Percentiles rank a stretch among this genome's conserved stretches.
Conservation (phyloP, 2,329 filamentous ascomycete genomes). For the Aspergillus puulaauensis region DNA sequence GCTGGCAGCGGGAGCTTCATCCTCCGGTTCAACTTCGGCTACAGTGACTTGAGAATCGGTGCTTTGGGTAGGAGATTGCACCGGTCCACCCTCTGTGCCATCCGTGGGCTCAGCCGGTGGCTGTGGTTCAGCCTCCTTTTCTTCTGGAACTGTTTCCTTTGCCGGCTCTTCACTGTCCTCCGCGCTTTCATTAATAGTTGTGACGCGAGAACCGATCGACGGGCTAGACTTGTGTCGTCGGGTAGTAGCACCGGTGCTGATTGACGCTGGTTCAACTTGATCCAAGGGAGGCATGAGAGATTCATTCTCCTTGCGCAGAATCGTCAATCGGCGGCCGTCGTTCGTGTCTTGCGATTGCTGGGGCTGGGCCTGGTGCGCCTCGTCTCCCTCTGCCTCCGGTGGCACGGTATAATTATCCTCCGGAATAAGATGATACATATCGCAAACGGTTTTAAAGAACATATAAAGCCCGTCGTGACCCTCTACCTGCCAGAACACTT, state of each 20-base stretch:
- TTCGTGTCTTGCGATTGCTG: constrained; percentile 20
- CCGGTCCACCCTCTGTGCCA: neutral
- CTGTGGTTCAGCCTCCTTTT: neutral
- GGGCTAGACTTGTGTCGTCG: constrained; percentile 81
- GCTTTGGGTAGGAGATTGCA: constrained; percentile 5
- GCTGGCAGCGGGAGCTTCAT: constrained; percentile 2
- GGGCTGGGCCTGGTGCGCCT: constrained; percentile 43
- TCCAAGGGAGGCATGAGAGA: constrained; percentile 19
- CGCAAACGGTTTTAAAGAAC: constrained; percentile 96
- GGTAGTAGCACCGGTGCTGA: constrained; percentile 66
- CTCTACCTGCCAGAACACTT: constrained; percentile 94
- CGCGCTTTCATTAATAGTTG: constrained; percentile 78
- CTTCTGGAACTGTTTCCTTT: neutral
- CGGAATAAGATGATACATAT: constrained; percentile 83
- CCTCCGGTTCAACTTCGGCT: constrained; percentile 20
- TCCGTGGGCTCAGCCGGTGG: neutral
- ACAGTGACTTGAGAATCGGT: constrained; percentile 19
- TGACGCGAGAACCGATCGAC: constrained; percentile 74
- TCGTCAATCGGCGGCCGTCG: constrained; percentile 35
- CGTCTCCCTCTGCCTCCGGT: constrained; percentile 83
- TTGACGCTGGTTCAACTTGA: constrained; percentile 46
- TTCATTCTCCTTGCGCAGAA: constrained; percentile 36
- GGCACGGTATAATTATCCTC: constrained; percentile 96
- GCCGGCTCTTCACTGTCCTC: constrained; percentile 58
- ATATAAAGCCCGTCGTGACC: constrained; percentile 87